Evolutionary conservation across 768 basidiomycete genomes (phyloP).

Genomic region (Plicaturopsis crispa): DNA sequence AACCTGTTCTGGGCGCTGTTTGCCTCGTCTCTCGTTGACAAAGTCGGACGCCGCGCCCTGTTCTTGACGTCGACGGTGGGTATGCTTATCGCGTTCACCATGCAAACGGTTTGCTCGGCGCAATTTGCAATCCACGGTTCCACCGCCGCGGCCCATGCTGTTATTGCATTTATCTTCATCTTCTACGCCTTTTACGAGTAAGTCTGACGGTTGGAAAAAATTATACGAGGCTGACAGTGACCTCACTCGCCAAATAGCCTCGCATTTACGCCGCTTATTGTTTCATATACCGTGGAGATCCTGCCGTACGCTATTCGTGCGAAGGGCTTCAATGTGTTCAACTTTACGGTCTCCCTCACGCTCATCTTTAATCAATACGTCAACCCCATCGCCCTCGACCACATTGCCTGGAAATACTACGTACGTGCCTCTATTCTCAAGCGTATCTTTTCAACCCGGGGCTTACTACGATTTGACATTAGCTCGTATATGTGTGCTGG

Average conservation of each 20-base stretch:
- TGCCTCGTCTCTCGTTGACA: slow-evolving; percentile 58
- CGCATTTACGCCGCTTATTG: slow-evolving; percentile 81
- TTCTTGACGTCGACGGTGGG: slow-evolving; percentile 53
- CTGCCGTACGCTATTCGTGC: slow-evolving; percentile 77
- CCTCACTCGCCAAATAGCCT: too few species aligned
- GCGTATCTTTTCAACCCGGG: neutral
- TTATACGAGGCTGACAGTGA: too few species aligned
- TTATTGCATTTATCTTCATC: slow-evolving; percentile 81
- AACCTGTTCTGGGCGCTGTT: slow-evolving; percentile 57
- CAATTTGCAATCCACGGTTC: slow-evolving; percentile 37
- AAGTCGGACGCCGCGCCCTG: slow-evolving; percentile 59
- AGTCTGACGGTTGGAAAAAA: too few species aligned
- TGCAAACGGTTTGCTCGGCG: slow-evolving; percentile 64
- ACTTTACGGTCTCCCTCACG: slow-evolving; percentile 67
- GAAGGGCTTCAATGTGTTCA: slow-evolving; percentile 81
- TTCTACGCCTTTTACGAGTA: slow-evolving; percentile 75
- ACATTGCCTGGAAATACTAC: slow-evolving; percentile 73
- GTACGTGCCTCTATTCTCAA: slow-evolving; percentile 25
- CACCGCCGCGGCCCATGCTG: slow-evolving; percentile 49
- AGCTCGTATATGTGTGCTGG: slow-evolving; percentile 69
- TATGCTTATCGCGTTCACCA: slow-evolving; percentile 60
- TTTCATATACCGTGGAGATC: slow-evolving; percentile 86
- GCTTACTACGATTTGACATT: neutral
- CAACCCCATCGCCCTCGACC: slow-evolving; percentile 69
- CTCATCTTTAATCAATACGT: slow-evolving; percentile 89